phyloP scores from a whole-genome alignment of 2,329 filamentous ascomycete genomes.

The Trichoderma citrinoviride region DNA sequence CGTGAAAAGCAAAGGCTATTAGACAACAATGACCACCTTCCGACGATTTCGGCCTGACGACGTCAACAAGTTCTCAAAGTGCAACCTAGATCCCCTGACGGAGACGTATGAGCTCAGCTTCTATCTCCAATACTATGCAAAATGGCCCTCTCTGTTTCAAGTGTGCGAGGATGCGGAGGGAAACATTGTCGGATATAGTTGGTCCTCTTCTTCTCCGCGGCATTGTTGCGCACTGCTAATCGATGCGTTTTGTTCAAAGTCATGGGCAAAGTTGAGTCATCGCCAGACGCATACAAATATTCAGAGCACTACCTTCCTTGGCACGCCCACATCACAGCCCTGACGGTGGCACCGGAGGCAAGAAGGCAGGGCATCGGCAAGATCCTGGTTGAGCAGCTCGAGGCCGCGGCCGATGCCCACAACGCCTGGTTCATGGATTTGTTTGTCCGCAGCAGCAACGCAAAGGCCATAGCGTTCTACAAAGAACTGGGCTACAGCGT shows the following conservation, averaged over 20 bases:
- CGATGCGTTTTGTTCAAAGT: slow-evolving; percentile 55
- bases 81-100: slow-evolving; percentile 94
- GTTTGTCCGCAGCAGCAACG: slow-evolving; percentile 87
- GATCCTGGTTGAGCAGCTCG: slow-evolving; percentile 75
- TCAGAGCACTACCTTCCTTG: slow-evolving; percentile 96
- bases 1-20: background rate
- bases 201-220: slow-evolving; percentile 32
- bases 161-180: slow-evolving; percentile 82
- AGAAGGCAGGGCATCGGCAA: slow-evolving; percentile 84
- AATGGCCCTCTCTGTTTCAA: slow-evolving; percentile 93
- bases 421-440: slow-evolving; percentile 94
- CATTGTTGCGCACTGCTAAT: slow-evolving; percentile 9
- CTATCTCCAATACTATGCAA: slow-evolving; percentile 92
- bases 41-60: slow-evolving; percentile 82
- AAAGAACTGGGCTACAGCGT: slow-evolving; percentile 89
- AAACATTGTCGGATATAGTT: slow-evolving; percentile 94
- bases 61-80: slow-evolving; percentile 84
- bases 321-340: slow-evolving; percentile 95
- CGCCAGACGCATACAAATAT: slow-evolving; percentile 68
- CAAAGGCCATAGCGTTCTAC: slow-evolving; percentile 84
- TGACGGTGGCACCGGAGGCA: slow-evolving; percentile 86
- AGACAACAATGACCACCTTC: slow-evolving; percentile 70
- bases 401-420: slow-evolving; percentile 76
- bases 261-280: slow-evolving; percentile 94
- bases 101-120: slow-evolving; percentile 96